Base-by-base conservation (phyloP, 1,139 yeast species). In the Hanseniaspora uvarum region DNA sequence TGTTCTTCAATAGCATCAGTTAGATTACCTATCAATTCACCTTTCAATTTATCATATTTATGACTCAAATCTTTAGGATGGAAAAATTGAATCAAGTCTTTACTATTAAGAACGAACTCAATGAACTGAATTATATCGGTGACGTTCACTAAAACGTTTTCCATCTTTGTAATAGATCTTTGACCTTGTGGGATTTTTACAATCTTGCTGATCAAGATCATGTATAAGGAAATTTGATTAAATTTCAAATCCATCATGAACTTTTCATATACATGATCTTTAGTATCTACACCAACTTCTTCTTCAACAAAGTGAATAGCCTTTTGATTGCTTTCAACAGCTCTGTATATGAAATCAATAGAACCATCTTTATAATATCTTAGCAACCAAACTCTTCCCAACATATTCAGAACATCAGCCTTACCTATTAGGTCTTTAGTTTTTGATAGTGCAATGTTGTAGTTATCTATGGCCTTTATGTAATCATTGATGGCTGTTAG, bases 331-430 rank as follows among this genome's bases (percentile, higher is more conserved):
- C 78, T 80, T 38, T 77, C 80, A 55, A 87, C 72, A 0, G 95
- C 79, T 55, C 75, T 79, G 51, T 75, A 72, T 56, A 83, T 77
- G 56, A 76, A 80, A 7, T 72, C 76, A 51, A 83, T 65, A 55
- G 77, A 83, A 66, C 79, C 79, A 60, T 88, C 95, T 34, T 74
- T 71, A 55, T 75, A 68, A 8, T 92, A 98, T 64, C 96, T 78
- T 24, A 83, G 77, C 59, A 82, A 81, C 96, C 97, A 92, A 1
- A 94, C 92, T 59, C 94, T 78, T 38, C 95, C 96, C 57, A 92
- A 75, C 60, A 86, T 75, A 18, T 87, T 78, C 59, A 83, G 70
- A 37, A 87, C 73, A 63, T 78, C 81, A 0, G 87, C 59, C 49
- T 64, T 70, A 53, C 65, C 68, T 18, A 76, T 72, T 23, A 82